phyloP scores from a whole-genome alignment of 2,329 filamentous ascomycete genomes.

The Golovinomyces cichoracearum region DNA sequence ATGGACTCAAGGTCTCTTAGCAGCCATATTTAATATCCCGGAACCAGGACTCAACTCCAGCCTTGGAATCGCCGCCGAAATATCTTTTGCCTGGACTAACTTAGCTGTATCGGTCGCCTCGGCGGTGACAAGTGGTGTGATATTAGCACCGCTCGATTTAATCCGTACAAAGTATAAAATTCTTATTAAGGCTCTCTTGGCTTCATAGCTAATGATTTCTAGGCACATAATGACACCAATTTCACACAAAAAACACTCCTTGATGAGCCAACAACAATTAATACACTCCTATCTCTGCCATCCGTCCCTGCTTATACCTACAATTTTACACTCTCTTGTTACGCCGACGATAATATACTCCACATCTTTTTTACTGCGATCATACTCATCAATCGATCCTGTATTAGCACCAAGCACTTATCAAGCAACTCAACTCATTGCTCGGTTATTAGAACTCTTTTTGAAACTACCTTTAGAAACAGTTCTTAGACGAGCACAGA shows the following conservation, averaged over 20 bases:
- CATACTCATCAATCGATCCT: slow-evolving; percentile 62
- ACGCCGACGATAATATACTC: slow-evolving; percentile 63
- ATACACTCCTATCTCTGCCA: slow-evolving; percentile 57
- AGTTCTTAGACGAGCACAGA: slow-evolving; percentile 66
- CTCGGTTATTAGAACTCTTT: slow-evolving; percentile 56
- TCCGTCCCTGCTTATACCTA: slow-evolving; percentile 49
- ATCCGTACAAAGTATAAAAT: slow-evolving; percentile 40
- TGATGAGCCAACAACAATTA: slow-evolving; percentile 43
- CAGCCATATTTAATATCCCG: slow-evolving; percentile 69
- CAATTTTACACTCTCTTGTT: slow-evolving; percentile 59
- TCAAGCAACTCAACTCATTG: slow-evolving; percentile 55
- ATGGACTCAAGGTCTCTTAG: slow-evolving; percentile 75
- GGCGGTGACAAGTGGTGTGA: slow-evolving; percentile 45
- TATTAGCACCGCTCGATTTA: slow-evolving; percentile 69
- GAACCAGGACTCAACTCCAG: slow-evolving; percentile 41
- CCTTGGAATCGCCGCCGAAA: slow-evolving; percentile 23
- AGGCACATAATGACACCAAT: slow-evolving; percentile 64
- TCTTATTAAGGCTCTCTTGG: neutral
- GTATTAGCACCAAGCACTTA: slow-evolving; percentile 59
- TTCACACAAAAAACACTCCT: slow-evolving; percentile 49
- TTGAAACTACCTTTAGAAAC: slow-evolving; percentile 80
- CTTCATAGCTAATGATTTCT: slow-evolving; percentile 12
- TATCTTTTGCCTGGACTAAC: slow-evolving; percentile 57
- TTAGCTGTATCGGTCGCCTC: slow-evolving; percentile 43
- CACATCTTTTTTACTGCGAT: slow-evolving; percentile 61